Evolutionary conservation across 2,329 filamentous ascomycete species (phyloP).

Genomic region (Colletotrichum cereale): DNA sequence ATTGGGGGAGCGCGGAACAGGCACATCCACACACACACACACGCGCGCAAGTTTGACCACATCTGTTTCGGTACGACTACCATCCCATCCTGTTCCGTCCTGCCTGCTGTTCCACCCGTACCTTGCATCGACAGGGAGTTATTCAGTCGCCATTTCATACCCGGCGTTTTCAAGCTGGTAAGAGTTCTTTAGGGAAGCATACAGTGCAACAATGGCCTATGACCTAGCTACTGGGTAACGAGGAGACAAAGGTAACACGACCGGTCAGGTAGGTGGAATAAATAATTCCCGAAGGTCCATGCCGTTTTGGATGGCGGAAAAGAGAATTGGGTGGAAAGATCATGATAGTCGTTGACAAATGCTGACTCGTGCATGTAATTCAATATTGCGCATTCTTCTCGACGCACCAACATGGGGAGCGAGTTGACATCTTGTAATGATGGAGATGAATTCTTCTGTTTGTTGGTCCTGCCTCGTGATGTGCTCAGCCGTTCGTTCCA

Average conservation of each 20-base stretch:
- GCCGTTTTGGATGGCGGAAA: not conserved
- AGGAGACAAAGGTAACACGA: not conserved
- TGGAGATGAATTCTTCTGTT: not conserved
- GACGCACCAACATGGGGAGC: not conserved
- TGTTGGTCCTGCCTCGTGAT: not conserved
- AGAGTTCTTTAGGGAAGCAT: not conserved
- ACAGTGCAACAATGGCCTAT: not conserved
- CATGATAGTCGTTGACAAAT: no score
- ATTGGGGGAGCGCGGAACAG: not conserved
- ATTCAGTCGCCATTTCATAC: not conserved
- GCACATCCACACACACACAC: not conserved
- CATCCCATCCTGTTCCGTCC: not conserved
- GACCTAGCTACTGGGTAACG: not conserved
- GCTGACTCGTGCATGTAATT: not conserved
- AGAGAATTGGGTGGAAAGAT: not conserved
- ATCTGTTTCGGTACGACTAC: not conserved
- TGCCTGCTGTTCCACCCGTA: not conserved
- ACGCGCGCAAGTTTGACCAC: not conserved
- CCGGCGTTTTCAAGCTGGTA: not conserved
- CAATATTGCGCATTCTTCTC: not conserved
- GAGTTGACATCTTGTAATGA: not conserved
- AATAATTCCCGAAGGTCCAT: not conserved
- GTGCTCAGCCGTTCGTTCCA: no score
- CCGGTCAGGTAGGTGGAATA: no score
- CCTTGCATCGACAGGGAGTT: constrained; percentile 2